These are phyloP conservation scores for Silybum marianum DNA, from an alignment of 129 eudicot species.

Conservation along the genomic window DNA sequence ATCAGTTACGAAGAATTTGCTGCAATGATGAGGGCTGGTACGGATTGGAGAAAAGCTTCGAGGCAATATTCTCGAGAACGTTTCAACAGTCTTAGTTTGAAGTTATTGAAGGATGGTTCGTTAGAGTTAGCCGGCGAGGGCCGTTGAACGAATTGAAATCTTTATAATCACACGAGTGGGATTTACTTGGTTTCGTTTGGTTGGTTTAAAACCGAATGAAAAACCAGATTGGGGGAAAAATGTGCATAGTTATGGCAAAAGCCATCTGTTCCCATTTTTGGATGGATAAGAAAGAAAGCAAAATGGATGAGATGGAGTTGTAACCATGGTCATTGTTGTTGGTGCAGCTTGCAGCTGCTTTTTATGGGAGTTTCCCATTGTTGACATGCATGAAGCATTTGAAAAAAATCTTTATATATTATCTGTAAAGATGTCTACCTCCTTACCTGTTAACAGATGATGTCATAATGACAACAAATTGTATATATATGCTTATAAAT, in stretches of 20 bases:
- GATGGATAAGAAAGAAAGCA: slow-evolving; percentile 20
- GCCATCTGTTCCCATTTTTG: background rate
- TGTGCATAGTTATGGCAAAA: background rate
- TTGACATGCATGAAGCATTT: background rate
- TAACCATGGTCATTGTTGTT: slow-evolving; percentile 13
- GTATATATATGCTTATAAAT: background rate
- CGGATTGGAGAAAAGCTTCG: slow-evolving; percentile 78
- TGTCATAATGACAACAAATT: background rate
- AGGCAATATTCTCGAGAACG: slow-evolving; percentile 64
- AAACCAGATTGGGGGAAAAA: background rate
- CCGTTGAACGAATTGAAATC: background rate
- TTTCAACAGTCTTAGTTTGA: slow-evolving; percentile 52
- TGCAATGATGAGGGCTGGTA: slow-evolving; percentile 62
- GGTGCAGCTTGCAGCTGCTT: background rate
- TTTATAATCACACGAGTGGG: background rate
- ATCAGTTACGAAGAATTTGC: slow-evolving; percentile 67
- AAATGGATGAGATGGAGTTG: slow-evolving; percentile 19
- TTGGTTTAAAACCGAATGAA: background rate
- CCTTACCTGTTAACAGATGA: background rate
- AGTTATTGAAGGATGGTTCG: slow-evolving; percentile 57
- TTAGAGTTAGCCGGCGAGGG: slow-evolving; percentile 30
- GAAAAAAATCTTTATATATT: background rate
- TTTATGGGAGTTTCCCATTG: slow-evolving; percentile 6
- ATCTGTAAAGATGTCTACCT: background rate
- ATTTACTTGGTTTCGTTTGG: background rate